Percentiles rank a stretch among this genome's conserved stretches.
phyloP scores from a whole-genome alignment of 257 asterid genomes.

The Penstemon eatonii region DNA sequence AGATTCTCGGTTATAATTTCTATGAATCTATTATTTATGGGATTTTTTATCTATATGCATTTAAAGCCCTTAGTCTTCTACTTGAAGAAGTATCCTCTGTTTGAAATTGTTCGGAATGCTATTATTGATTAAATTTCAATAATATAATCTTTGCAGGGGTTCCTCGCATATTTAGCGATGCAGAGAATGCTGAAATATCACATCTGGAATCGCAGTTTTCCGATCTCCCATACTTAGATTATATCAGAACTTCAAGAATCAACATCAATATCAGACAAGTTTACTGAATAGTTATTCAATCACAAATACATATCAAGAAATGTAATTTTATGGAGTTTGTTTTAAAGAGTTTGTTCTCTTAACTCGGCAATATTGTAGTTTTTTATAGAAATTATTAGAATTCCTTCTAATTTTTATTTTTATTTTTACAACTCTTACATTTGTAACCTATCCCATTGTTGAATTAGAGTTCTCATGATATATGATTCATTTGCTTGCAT shows the following conservation, averaged over 20 bases:
- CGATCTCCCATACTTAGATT: constrained; percentile 47
- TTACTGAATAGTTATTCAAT: constrained; percentile 27
- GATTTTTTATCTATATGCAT: no score
- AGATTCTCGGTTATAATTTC: no score
- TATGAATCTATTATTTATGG: no score
- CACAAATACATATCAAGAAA: not conserved
- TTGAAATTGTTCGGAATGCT: not conserved
- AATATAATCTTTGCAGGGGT: constrained; percentile 54
- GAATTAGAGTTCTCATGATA: not conserved
- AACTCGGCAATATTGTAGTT: not conserved
- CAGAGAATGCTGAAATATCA: constrained; percentile 61
- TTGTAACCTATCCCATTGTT: not conserved
- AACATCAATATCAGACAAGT: constrained; percentile 97
- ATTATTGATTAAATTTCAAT: not conserved
- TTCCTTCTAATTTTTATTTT: not conserved
- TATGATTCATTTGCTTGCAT: no score
- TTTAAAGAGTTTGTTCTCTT: not conserved
- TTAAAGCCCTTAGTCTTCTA: no score
- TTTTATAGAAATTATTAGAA: not conserved
- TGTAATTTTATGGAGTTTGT: constrained; percentile 18
- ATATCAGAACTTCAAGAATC: constrained; percentile 78
- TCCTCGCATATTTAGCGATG: constrained; percentile 82
- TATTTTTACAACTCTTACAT: not conserved
- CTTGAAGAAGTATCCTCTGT: not conserved
- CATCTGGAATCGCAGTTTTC: constrained; percentile 59